Evolutionary conservation across 2,329 filamentous ascomycete genomes (phyloP), one percentile per base, ranked within the genome.

Genomic region (Claviceps lovelessii): DNA sequence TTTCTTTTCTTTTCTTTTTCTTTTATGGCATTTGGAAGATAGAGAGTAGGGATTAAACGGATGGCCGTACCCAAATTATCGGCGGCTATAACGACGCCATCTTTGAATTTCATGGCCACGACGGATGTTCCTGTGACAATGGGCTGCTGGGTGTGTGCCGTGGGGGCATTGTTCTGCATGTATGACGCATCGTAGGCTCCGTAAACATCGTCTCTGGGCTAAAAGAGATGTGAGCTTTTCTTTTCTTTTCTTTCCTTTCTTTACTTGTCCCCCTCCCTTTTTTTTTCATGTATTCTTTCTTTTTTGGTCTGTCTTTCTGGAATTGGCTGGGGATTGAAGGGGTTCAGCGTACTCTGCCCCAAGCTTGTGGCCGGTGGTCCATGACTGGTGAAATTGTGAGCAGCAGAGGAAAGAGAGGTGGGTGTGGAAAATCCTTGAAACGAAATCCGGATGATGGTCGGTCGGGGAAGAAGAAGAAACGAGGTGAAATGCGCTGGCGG

Each of bases 151-250:
- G 93, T 96, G 72, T 94, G 88, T 66, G 90, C 82, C 68, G 82
- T 90, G 56, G 90, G 88, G 55, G 76, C 78, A 63, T 72, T 76
- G 52, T 72, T 75, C 64, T 88, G 81, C 68, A 97, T 84, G 71
- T 91, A 90, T 56, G 90, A 88, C 67, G 78, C 76, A 73, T 97
- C 88, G 73, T 98, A 98, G 65, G 86, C 78, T 64, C 93, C 93
- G 74, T 97, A 98, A 67, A 97, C 79, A 72, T 98, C 93, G 73
- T 98, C 88, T 79, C 93, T 86, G 68, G 93, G 93, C 93, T 98
- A 37, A 17, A 23, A 29, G 47, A 19, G n/a, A 23, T n/a, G 46
- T 48, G 19, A 33, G 46, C 46, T 48, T 48, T 55, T 2, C 1
- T 23, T 23, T 23, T 23, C 23, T 23, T 48, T 55, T 2, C 1